Evolutionary conservation across 805 yeast genomes (phyloP), one percentile per base, ranked within the genome.

Genomic region (Schwanniomyces occidentalis): DNA sequence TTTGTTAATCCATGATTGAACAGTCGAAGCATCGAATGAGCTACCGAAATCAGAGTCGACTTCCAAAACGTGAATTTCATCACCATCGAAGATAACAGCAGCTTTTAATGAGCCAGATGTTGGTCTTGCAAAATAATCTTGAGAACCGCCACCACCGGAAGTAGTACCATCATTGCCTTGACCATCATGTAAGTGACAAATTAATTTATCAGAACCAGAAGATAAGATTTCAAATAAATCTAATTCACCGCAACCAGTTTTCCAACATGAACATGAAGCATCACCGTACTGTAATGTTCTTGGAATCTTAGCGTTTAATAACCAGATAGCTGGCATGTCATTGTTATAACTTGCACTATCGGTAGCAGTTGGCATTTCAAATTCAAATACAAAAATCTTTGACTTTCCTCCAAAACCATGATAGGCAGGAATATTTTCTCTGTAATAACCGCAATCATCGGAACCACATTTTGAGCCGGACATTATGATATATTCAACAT

Each of bases 291-390:
- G 98, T 55, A 82, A 68, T 49, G 97, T 90, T 76, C 99, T 87
- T 68, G 99, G 96, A 57, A 90, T 82, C 73, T 86, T 85, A 44
- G 96, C 96, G 63, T 90, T 90, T 61, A 90, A 78, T 63, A 90
- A 71, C 98, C 98, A 90, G 52, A 90, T 76, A 44, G 99, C 98
- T 48, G 99, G 99, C 98, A 93, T 91, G 64, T 93, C 97, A 55
- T 75, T 74, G 74, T 90, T 89, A 53, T 54, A 60, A 21, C 71
- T 54, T 33, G 70, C 47, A 29, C 73, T 58, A 42, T 74, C 69
- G 22, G 72, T 55, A 48, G 78, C 89, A 40, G 76, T 57, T 46
- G 99, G 99, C 99, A 93, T 93, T 59, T 74, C 70, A 69, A 93
- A 93, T 72, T 91, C 97, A 59, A 93, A 87, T 33, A 88, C 82